A percentile compares a stretch with the other conserved stretches of the same genome.
Evolutionary conservation across 169 alveolate species (phyloP).

Genomic region (Plasmodium reichenowi): DNA sequence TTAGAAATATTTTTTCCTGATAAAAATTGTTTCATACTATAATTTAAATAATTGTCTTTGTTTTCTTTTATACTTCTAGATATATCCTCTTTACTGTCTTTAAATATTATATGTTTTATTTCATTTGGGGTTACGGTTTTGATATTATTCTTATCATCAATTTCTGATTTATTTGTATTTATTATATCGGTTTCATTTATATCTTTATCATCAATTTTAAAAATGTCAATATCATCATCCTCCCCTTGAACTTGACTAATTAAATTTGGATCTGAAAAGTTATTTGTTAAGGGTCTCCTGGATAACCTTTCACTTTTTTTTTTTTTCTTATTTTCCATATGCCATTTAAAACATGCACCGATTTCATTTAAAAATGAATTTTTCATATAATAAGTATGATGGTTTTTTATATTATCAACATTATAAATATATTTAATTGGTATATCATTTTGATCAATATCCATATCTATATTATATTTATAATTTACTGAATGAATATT

Average conservation of each 20-base stretch:
- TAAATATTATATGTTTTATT: neutral
- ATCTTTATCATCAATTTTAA: slow-evolving; percentile 22
- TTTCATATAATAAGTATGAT: slow-evolving; percentile 19
- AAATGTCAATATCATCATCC: slow-evolving; percentile 56
- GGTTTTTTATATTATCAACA: slow-evolving; percentile 42
- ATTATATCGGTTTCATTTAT: neutral
- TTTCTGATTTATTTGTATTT: slow-evolving; percentile 2
- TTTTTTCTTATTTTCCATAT: slow-evolving; percentile 62
- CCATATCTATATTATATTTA: slow-evolving; percentile 77
- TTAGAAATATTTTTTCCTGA: slow-evolving; percentile 8
- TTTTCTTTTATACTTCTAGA: neutral
- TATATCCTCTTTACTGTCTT: neutral
- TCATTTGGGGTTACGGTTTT: neutral
- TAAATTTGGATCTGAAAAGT: slow-evolving; percentile 1
- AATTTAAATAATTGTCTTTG: neutral
- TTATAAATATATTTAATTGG: slow-evolving; percentile 77
- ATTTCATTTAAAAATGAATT: slow-evolving; percentile 33
- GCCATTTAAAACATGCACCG: slow-evolving; percentile 67
- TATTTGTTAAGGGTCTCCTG: slow-evolving; percentile 52
- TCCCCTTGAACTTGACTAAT: slow-evolving; percentile 3
- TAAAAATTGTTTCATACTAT: neutral
- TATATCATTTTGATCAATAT: slow-evolving; percentile 78
- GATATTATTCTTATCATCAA: neutral
- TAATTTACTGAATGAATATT: slow-evolving; percentile 67
- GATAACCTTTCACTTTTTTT: slow-evolving; percentile 63